A percentile compares a stretch with the other conserved stretches of the same genome.
Evolutionary conservation across 73 alveolate genomes (phyloP).

Genomic region (Breviolum minutum): DNA sequence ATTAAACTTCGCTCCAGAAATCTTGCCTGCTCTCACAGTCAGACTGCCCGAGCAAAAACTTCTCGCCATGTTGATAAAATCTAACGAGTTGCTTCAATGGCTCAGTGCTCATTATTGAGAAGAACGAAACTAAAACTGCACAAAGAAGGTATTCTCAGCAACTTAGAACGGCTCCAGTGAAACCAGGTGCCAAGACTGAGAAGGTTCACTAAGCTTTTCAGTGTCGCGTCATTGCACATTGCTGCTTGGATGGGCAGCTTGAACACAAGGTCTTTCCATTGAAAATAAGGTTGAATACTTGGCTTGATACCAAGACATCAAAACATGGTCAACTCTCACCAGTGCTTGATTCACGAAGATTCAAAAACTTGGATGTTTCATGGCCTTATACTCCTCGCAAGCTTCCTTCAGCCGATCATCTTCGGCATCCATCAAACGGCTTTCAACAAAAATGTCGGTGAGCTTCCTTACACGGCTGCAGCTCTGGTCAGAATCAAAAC

Average conservation of each 20-base stretch:
- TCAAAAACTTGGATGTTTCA: neutral
- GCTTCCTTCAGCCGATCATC: slow-evolving; percentile 24
- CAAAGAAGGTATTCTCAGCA: neutral
- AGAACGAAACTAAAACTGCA: neutral
- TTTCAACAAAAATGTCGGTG: slow-evolving; percentile 52
- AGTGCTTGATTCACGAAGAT: no score
- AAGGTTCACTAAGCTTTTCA: no score
- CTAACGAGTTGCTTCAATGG: neutral
- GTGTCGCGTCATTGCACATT: no score
- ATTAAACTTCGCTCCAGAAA: slow-evolving; percentile 38
- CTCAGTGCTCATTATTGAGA: neutral
- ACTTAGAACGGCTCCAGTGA: neutral
- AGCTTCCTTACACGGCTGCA: neutral
- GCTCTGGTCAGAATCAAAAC: neutral
- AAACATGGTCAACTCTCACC: no score
- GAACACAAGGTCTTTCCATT: no score
- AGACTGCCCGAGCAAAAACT: neutral
- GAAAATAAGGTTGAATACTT: no score
- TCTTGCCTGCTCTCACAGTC: neutral
- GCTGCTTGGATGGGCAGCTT: no score
- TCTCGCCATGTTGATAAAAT: neutral
- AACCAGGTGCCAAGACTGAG: no score
- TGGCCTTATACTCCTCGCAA: slow-evolving; percentile 11
- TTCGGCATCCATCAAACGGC: slow-evolving; percentile 55
- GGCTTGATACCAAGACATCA: no score